Base-by-base conservation (phyloP, 169 alveolate species). In the Fabrea salina region DNA sequence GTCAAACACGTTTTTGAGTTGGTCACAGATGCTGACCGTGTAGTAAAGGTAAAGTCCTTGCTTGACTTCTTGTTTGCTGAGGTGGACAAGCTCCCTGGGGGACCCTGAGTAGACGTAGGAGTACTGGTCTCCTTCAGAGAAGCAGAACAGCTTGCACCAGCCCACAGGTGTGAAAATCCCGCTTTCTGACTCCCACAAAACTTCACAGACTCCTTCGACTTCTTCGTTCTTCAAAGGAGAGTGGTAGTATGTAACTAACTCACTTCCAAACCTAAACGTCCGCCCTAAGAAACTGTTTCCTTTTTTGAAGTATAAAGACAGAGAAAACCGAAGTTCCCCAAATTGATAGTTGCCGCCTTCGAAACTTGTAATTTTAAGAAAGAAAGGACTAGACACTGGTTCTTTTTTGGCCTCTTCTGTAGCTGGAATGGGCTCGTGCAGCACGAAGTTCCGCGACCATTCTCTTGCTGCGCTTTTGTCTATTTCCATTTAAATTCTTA, bases 341-440 rank as follows among this genome's bases (percentile, higher is more conserved):
- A 61, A 8, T 16, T 16, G 44, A 11, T 16, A 19, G 16, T 27
- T 25, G 37, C 74, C 74, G 30, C 66, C 66, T 37, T 61, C 74
- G 49, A 61, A 11, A 0, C 54, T 51, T 32, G 32, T 27, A 16
- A 61, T 32, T 1, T 16, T 61, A 1, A 61, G 50, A 4, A 37
- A 16, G 49, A 33, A 61, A 13, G 74, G 74, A 27, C 11, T 37
- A n/a, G 37, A 16, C 1, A n/a, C 27, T 8, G 53, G 11, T 1
- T 25, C 11, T 3, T 16, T 27, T 27, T 37, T 27, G 11, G 32
- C 49, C 13, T 13, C 11, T 7, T 61, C 74, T 33, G 74, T 47
- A 19, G 50, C 53, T 8, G 74, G 74, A 4, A 61, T 37, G n/a
- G 74, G 39, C 25, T 61, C 74, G 32, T 61, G 74, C 30, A 61